Conservation (phyloP, 176 grass and related monocot species). For the Eremochloa ophiuroides region DNA sequence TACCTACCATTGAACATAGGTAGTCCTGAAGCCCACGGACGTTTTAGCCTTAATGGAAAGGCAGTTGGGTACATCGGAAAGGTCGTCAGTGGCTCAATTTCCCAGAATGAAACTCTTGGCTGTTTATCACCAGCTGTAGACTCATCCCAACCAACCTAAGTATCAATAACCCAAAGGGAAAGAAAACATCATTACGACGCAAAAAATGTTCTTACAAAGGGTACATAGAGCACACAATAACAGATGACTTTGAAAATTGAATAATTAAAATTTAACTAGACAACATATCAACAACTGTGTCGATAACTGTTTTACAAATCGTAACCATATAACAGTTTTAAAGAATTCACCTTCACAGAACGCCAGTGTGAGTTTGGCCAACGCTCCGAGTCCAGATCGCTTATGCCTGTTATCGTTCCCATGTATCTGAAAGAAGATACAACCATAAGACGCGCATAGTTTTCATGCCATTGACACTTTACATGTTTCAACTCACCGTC, state of each 20-base stretch:
- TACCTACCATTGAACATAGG: constrained; percentile 53
- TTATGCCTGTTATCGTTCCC: constrained; percentile 88
- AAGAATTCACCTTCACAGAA: constrained; percentile 69
- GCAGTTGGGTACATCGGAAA: constrained; percentile 93
- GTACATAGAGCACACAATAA: neutral
- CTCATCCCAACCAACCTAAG: constrained; percentile 99
- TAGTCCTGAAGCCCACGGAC: constrained; percentile 80
- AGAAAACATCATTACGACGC: neutral
- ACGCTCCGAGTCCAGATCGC: constrained; percentile 75
- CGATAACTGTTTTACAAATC: neutral
- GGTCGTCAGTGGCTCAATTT: constrained; percentile 87
- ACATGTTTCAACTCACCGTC: constrained; percentile 49
- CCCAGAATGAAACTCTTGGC: constrained; percentile 89
- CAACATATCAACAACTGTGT: neutral
- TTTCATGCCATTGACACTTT: neutral
- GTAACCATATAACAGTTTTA: neutral
- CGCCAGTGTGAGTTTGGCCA: constrained; percentile 96
- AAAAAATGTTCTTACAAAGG: neutral
- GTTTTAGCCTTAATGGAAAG: constrained; percentile 89
- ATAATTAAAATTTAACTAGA: neutral
- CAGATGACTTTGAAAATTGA: neutral
- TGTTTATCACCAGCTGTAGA: constrained; percentile 92
- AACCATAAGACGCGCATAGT: constrained; percentile 22
- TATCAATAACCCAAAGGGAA: constrained; percentile 1
- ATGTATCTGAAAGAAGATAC: constrained; percentile 68